Base-by-base conservation (phyloP, 208 protist species). In the Trypanosoma boissoni region DNA sequence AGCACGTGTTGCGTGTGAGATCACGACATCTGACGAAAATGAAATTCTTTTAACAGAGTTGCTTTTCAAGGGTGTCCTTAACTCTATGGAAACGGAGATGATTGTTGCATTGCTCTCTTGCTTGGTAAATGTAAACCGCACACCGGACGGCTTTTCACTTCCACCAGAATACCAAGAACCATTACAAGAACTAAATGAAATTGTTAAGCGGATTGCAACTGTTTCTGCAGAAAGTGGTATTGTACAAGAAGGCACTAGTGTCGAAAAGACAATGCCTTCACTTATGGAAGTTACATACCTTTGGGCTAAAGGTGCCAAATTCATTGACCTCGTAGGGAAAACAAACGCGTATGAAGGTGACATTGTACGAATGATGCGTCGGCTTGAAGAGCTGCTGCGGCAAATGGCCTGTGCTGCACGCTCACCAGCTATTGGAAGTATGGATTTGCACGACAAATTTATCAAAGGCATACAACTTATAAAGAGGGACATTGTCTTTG, bases 401-500 rank as follows among this genome's bases (percentile, higher is more conserved):
- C 98, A 99, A 72, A 74, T 99, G 52, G 85, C 81, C n/a, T 66
- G 76, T 9, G 98, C 98, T n/a, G 94, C 98, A n/a, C 99, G 99
- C 42, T 95, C 88, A 20, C 88, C 88, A 1, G 90, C 92, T 16
- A 99, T 99, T 69, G 99, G 99, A 37, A 98, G 98, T 68, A 85
- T 91, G 32, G 97, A 98, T 46, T 78, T 99, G 16, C 97, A 99
- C 61, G 72, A 95, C 45, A 99, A 99, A 81, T 99, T 99, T 67
- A 77, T 97, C 3, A 84, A 97, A 60, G 97, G 92, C 28, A 98
- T 98, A 43, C 78, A 85, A 37, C 78, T 92, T 21, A 97, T 99
- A 55, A 99, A 99, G 72, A 84, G 98, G 28, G 98, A 99, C 74
- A 99, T 99, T 69, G 97, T 99, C 18, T 99, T 99, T 64, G 97